These are phyloP conservation scores for Alternaria panax DNA, from an alignment of 2,329 filamentous ascomycete genomes.

Conservation along the genomic window DNA sequence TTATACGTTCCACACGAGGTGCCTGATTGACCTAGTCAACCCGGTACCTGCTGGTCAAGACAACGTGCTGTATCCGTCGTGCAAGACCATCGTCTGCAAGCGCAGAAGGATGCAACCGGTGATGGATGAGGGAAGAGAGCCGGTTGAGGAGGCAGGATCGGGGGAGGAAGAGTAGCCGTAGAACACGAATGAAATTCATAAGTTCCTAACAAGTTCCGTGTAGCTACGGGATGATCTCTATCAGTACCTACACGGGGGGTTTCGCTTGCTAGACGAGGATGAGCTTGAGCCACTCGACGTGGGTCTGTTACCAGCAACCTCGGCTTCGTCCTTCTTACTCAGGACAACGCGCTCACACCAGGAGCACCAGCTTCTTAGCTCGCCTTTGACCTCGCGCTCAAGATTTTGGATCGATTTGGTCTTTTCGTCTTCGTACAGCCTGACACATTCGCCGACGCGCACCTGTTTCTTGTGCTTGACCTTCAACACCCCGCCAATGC, in stretches of 20 bases:
- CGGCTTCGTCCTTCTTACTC: constrained; percentile 56
- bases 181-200: neutral
- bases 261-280: constrained; percentile 17
- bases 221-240: neutral
- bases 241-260: constrained; percentile 8
- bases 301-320: constrained; percentile 22
- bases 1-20: too few species aligned
- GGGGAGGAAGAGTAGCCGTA: neutral
- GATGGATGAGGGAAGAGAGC: too few species aligned
- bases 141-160: neutral
- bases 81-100: too few species aligned
- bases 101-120: too few species aligned
- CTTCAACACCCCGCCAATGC: constrained; percentile 87
- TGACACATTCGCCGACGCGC: constrained; percentile 81
- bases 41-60: too few species aligned
- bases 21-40: too few species aligned
- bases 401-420: constrained; percentile 64
- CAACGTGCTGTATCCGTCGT: too few species aligned
- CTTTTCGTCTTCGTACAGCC: constrained; percentile 74
- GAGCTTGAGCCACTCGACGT: constrained; percentile 29
- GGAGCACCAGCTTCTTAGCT: constrained; percentile 83
- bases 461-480: constrained; percentile 86
- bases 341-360: constrained; percentile 86
- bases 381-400: constrained; percentile 72
- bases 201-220: neutral